Evolutionary conservation across 306 rosid genomes (phyloP), one percentile per base, ranked within the genome.

Genomic region (Nissolia schottii): DNA sequence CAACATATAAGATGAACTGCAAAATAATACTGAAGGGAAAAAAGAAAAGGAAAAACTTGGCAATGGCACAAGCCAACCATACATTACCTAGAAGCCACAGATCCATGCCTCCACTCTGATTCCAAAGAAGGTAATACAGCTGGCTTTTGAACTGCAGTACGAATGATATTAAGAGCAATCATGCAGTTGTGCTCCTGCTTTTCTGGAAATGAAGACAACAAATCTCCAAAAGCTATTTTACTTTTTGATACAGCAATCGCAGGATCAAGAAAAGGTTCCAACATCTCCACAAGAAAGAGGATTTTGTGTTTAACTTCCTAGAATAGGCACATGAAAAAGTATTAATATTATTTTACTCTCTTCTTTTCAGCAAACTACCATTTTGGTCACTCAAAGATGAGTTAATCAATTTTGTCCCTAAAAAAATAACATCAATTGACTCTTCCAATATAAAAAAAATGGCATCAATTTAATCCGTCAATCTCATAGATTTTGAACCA

Each of bases 231-330:
- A 60, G 96, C 85, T 77, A 93, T 85, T 35, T 82, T 81, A 64
- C 91, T 86, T 81, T 84, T 93, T 18, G 85, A 87, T 28, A 79
- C 85, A 71, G 89, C 83, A 25, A 90, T 84, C 67, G 90, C 93
- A 54, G 98, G 98, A 87, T 93, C 97, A 50, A 93, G 89, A 76
- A 87, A 93, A 57, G 96, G 93, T 81, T 93, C 98, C 48, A 93
- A 86, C 93, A 93, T 90, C 88, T 93, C 98, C 78, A 90, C 84
- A 76, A 93, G 97, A 83, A 93, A 93, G 59, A 93, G 92, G 79
- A 93, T 87, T 77, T 70, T 88, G 79, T 79, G 88, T 81, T 93
- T 88, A 25, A 85, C 96, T 84, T 93, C 98, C 98, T 93, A 82
- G 45, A 83, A 70, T 51, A 70, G 65, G 19, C 38, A 76, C 43